Evolutionary conservation across 2,329 filamentous ascomycete genomes (phyloP).

Genomic region (Phoma sp.): DNA sequence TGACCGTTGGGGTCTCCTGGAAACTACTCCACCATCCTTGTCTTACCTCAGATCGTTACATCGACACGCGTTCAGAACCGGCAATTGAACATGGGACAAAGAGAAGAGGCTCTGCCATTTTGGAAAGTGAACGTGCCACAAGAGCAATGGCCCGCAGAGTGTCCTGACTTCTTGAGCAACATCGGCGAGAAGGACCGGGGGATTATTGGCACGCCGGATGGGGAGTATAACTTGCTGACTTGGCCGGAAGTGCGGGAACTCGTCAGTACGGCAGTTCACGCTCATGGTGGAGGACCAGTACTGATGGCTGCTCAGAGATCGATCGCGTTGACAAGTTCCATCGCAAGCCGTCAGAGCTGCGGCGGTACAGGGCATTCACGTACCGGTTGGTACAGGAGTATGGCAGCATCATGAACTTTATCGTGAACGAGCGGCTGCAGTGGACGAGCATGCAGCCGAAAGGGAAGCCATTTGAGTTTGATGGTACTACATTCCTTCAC

Average conservation of each 20-base stretch:
- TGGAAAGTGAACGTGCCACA: constrained; percentile 84
- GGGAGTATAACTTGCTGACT: constrained; percentile 65
- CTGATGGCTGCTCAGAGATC: constrained; percentile 48
- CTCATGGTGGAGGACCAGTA: not conserved
- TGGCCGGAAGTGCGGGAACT: constrained; percentile 76
- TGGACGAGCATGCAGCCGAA: constrained; percentile 65
- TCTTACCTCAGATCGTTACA: constrained; percentile 9
- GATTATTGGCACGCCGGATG: constrained; percentile 76
- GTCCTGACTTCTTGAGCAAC: constrained; percentile 73
- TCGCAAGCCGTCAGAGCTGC: constrained; percentile 76
- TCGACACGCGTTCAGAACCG: constrained; percentile 10
- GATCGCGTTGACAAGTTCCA: constrained; percentile 81
- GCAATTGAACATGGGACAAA: constrained; percentile 28
- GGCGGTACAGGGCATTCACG: constrained; percentile 77
- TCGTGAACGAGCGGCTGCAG: constrained; percentile 71
- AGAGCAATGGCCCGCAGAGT: constrained; percentile 67
- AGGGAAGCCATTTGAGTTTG: constrained; percentile 53
- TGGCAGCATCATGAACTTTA: constrained; percentile 80
- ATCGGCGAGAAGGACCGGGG: constrained; percentile 71
- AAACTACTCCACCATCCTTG: constrained; percentile 21
- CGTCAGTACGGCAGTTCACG: constrained; percentile 43
- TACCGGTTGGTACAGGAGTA: constrained; percentile 69
- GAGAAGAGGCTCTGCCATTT: constrained; percentile 63
- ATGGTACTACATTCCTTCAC: constrained; percentile 34
- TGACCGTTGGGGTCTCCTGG: constrained; percentile 16